Percentiles rank a stretch among this genome's conserved stretches.
Conservation (phyloP, 208 protist species). For the Plasmodiophora brassicae region DNA sequence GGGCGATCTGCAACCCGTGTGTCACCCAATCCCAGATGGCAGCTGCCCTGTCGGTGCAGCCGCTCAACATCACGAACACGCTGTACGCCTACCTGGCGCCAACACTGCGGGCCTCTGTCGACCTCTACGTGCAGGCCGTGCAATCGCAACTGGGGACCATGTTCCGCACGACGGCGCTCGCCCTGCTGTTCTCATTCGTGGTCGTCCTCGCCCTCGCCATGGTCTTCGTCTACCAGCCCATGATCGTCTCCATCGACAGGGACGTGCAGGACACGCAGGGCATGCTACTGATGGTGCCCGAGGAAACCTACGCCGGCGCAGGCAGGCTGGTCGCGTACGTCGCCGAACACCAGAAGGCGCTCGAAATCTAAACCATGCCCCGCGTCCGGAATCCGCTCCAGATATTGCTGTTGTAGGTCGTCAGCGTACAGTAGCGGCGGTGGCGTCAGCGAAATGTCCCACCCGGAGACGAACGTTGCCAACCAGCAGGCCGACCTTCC, state of each 20-base stretch:
- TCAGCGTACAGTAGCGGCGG: no score
- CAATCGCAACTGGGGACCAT: neutral
- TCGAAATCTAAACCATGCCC: no score
- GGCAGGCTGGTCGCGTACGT: no score
- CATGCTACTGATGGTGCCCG: constrained; percentile 24
- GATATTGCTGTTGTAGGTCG: no score
- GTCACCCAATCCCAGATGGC: neutral
- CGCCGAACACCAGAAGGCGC: no score
- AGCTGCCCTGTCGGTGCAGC: neutral
- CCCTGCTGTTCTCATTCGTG: neutral
- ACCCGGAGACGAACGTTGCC: no score
- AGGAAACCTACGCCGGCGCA: no score
- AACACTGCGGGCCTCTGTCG: neutral
- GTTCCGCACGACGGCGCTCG: neutral
- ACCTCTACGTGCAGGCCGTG: neutral
- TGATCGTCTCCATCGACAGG: neutral
- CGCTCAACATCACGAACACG: neutral
- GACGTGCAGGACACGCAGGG: neutral
- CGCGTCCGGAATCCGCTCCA: no score
- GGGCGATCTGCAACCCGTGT: neutral
- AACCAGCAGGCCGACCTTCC: no score
- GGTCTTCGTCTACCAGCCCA: constrained; percentile 1
- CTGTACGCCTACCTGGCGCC: neutral
- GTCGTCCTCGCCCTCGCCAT: neutral
- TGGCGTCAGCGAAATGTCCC: no score